Evolutionary conservation across 495 filamentous ascomycete species (phyloP).

Genomic region (Tuber microsphaerosporum): DNA sequence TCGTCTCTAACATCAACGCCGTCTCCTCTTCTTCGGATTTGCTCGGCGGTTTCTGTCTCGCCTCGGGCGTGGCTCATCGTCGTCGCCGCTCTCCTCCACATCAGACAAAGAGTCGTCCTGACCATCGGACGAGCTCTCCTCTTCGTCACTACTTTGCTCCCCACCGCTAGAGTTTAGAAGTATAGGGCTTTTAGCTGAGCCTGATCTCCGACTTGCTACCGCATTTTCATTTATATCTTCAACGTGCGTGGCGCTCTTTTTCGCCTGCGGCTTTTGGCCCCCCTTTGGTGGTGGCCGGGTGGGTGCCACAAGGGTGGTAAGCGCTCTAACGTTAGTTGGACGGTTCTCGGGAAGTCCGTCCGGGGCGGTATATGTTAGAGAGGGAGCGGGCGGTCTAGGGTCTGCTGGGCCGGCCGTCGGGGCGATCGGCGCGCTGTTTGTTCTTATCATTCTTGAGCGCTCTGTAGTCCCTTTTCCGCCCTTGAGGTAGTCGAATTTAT

Average conservation of each 20-base stretch:
- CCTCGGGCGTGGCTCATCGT: not conserved
- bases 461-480: conserved; percentile 39
- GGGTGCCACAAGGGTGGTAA: not conserved
- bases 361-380: not conserved
- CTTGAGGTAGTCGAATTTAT: conserved; percentile 30
- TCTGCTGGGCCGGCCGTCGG: not conserved
- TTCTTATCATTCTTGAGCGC: conserved; percentile 20
- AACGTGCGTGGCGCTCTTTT: not conserved
- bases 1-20: not conserved
- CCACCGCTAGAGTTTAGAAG: not conserved
- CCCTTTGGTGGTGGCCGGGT: not conserved
- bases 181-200: not conserved
- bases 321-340: not conserved
- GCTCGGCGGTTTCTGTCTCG: not conserved
- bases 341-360: not conserved
- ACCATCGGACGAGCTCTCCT: not conserved
- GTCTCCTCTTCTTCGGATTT: not conserved
- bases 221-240: not conserved
- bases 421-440: not conserved
- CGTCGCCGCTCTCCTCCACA: not conserved
- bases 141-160: not conserved
- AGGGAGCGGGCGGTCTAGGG: not conserved
- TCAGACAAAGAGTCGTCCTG: not conserved
- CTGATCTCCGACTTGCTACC: not conserved
- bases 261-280: not conserved